phyloP scores from a whole-genome alignment of 768 basidiomycete genomes.

The Suillus hirtellus region DNA sequence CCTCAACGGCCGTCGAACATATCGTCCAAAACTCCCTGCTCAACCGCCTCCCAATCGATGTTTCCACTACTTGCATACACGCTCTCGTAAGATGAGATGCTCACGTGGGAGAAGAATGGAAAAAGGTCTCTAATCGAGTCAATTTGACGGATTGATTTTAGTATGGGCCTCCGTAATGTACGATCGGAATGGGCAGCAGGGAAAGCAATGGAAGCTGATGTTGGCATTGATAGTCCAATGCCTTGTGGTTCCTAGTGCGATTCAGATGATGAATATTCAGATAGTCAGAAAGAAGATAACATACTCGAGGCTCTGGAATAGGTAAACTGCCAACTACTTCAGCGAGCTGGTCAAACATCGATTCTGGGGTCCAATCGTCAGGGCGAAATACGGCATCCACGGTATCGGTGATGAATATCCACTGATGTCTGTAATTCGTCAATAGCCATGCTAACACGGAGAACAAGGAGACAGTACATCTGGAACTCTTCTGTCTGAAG shows the following conservation, averaged over 20 bases:
- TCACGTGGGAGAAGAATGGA: conserved; percentile 90
- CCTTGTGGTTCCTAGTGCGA: conserved; percentile 28
- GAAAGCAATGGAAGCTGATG: conserved; percentile 22
- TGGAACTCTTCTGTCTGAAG: conserved; percentile 98
- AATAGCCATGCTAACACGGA: conserved; percentile 6
- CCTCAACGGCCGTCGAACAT: conserved; percentile 81
- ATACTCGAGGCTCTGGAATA: conserved; percentile 35
- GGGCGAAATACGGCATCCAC: conserved; percentile 92
- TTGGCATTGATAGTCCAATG: conserved; percentile 22
- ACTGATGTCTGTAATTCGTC: conserved; percentile 70
- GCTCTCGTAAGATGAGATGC: conserved; percentile 87
- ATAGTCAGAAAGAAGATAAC: neutral
- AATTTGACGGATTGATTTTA: conserved; percentile 69
- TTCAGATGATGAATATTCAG: neutral
- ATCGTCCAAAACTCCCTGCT: conserved; percentile 77
- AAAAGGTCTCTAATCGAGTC: conserved; percentile 82
- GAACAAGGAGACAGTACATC: conserved; percentile 54
- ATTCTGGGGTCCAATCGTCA: conserved; percentile 78
- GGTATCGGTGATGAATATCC: conserved; percentile 98
- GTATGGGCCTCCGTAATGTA: conserved; percentile 70
- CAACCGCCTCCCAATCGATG: conserved; percentile 90
- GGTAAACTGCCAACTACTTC: conserved; percentile 79
- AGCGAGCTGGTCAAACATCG: conserved; percentile 88
- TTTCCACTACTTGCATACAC: conserved; percentile 80
- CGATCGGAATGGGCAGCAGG: conserved; percentile 39